Evolutionary conservation across 139 green algal genomes (phyloP), one percentile per base, ranked within the genome.

Genomic region (Eudorina sp.): DNA sequence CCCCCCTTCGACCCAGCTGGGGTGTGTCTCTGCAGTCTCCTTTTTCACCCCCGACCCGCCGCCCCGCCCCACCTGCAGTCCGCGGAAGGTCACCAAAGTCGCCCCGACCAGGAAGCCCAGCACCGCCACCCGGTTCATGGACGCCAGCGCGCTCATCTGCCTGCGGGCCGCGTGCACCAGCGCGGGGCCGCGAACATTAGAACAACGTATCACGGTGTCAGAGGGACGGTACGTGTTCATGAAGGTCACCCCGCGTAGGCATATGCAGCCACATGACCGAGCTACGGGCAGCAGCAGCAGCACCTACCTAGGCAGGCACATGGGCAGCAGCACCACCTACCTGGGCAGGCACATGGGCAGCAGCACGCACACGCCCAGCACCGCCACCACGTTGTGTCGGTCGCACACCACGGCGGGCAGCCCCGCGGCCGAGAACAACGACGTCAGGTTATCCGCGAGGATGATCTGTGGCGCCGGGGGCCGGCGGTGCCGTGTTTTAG

Each of bases 391-490:
- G 19, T 77, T 4, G 3, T 85, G 34, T 11, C 94, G 82, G 58
- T 93, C 41, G 2, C 79, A 70, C 0, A 86, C 38, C 55, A 73
- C 64, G 14, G 34, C 3, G 16, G 81, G 81, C 43, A 87, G 46
- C 0, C 64, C 64, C 8, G 45, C 62, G n/a, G 62, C 53, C 3
- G n/a, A 25, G n/a, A 90, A 82, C 66, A 97, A 68, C 0, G 91
- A 86, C 29, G 79, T 91, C 84, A 97, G 94, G 41, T 92, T 94
- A 78, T 97, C 95, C 0, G 86, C 94, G 45, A 97, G 78, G 60
- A 97, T 97, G 69, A 97, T 92, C 92, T 94, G 88, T 19, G 19
- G 58, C 27, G n/a, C n/a, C n/a, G n/a, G n/a, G n/a, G n/a, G n/a
- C n/a, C n/a, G n/a, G n/a, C n/a, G n/a, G n/a, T n/a, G n/a, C n/a